Percentiles rank a stretch among this genome's conserved stretches.
Evolutionary conservation across 768 basidiomycete species (phyloP).

Genomic region (Chalciporus sphaerocephalus): DNA sequence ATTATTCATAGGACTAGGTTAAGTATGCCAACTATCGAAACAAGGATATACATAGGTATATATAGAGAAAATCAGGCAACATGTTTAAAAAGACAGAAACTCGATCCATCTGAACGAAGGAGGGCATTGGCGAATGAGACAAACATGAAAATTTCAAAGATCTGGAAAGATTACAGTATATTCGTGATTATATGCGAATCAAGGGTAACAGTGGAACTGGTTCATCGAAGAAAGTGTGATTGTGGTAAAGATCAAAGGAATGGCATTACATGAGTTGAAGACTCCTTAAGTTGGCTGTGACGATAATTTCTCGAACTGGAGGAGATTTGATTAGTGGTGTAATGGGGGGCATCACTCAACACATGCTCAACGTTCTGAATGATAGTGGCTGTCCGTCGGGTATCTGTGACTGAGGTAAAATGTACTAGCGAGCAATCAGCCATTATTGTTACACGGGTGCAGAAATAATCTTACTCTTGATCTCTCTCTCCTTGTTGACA

Average conservation of each 20-base stretch:
- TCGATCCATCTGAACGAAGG: constrained; percentile 7
- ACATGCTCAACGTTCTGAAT: constrained; percentile 59
- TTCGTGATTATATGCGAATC: constrained; percentile 15
- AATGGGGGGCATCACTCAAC: no score
- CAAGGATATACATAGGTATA: constrained; percentile 25
- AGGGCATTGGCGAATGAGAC: constrained; percentile 12
- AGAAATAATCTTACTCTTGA: constrained; percentile 52
- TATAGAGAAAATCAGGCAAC: constrained; percentile 8
- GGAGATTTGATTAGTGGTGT: no score
- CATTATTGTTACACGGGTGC: background rate
- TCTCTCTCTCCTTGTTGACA: constrained; percentile 66
- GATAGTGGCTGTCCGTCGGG: constrained; percentile 65
- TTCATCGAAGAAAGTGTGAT: constrained; percentile 3
- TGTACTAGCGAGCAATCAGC: constrained; percentile 49
- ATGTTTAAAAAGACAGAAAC: constrained; percentile 12
- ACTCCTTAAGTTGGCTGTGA: constrained; percentile 59
- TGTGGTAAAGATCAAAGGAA: constrained; percentile 1
- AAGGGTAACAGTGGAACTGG: constrained; percentile 8
- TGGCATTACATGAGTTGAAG: constrained; percentile 36
- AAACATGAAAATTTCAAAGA: constrained; percentile 7
- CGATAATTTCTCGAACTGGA: constrained; percentile 66
- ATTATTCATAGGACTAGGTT: no score
- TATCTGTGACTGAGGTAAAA: constrained; percentile 79
- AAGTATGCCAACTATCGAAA: background rate
- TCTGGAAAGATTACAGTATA: constrained; percentile 17